A percentile compares a stretch with the other conserved stretches of the same genome.
phyloP scores from a whole-genome alignment of 106 monocot genomes.

The Allium fistulosum region DNA sequence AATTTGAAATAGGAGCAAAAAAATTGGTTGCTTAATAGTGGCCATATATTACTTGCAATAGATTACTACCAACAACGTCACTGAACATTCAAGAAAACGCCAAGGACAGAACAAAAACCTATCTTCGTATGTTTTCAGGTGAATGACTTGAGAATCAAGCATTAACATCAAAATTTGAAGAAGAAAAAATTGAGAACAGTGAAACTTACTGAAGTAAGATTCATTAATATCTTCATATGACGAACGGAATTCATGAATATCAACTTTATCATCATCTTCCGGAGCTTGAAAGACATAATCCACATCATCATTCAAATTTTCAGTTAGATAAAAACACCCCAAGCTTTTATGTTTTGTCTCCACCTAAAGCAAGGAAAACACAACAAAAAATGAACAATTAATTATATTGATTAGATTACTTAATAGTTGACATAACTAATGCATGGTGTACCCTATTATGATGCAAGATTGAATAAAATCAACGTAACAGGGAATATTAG shows the following conservation, averaged over 20 bases:
- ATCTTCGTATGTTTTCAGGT: no score
- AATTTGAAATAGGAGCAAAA: no score
- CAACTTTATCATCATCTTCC: conserved; percentile 19
- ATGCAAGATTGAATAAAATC: no score
- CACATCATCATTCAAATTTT: conserved; percentile 62
- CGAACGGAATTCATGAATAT: conserved; percentile 15
- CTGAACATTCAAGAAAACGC: background rate
- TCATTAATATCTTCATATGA: conserved; percentile 19
- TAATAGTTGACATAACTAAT: no score
- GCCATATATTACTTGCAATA: no score
- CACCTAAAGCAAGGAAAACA: conserved; percentile 32
- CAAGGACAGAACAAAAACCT: no score
- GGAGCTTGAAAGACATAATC: conserved; percentile 48
- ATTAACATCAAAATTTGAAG: background rate
- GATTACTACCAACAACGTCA: no score
- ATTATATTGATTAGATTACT: background rate
- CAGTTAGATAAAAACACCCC: conserved; percentile 73
- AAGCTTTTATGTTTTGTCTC: conserved; percentile 40
- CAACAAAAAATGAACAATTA: background rate
- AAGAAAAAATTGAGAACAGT: background rate
- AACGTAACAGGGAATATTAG: no score
- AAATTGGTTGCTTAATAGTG: no score
- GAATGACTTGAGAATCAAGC: no score
- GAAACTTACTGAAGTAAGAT: conserved; percentile 33
- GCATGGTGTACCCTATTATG: no score